phyloP scores from a whole-genome alignment of 495 filamentous ascomycete genomes.

The Aspergillus heteromorphus region DNA sequence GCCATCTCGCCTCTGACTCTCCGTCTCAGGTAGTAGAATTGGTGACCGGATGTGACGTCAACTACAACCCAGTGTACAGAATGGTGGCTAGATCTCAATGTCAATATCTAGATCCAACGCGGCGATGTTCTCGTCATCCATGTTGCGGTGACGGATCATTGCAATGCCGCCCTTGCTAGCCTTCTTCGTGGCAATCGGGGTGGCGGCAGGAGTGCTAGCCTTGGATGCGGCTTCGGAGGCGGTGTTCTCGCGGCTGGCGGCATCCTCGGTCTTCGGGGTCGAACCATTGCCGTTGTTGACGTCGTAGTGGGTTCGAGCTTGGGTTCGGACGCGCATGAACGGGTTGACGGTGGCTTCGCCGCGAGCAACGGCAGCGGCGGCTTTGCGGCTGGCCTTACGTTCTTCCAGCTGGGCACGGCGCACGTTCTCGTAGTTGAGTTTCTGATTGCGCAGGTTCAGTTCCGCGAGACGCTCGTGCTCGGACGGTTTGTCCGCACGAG shows the following conservation, averaged over 20 bases:
- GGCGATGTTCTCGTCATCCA: constrained; percentile 81
- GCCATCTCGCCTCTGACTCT: too few relatives aligned
- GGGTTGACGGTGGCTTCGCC: constrained; percentile 49
- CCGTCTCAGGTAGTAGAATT: too few relatives aligned
- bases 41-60: too few relatives aligned
- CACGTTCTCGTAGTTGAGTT: constrained; percentile 71
- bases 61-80: too few relatives aligned
- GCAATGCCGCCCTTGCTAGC: constrained; percentile 54
- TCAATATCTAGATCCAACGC: constrained; percentile 78
- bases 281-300: constrained; percentile 33
- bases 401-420: constrained; percentile 82
- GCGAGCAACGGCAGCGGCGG: constrained; percentile 49
- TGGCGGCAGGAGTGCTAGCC: constrained; percentile 31
- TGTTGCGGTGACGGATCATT: constrained; percentile 64
- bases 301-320: constrained; percentile 58
- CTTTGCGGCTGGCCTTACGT: constrained; percentile 56
- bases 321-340: constrained; percentile 57
- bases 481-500: constrained; percentile 36
- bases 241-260: constrained; percentile 44
- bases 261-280: constrained; percentile 23
- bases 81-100: constrained; percentile 53
- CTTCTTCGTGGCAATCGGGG: constrained; percentile 51
- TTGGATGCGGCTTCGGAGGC: constrained; percentile 25
- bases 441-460: constrained; percentile 73
- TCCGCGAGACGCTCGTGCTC: constrained; percentile 72